These are phyloP conservation scores for Lithospermum erythrorhizon DNA, from an alignment of 257 asterid genomes.

Conservation along the genomic window DNA sequence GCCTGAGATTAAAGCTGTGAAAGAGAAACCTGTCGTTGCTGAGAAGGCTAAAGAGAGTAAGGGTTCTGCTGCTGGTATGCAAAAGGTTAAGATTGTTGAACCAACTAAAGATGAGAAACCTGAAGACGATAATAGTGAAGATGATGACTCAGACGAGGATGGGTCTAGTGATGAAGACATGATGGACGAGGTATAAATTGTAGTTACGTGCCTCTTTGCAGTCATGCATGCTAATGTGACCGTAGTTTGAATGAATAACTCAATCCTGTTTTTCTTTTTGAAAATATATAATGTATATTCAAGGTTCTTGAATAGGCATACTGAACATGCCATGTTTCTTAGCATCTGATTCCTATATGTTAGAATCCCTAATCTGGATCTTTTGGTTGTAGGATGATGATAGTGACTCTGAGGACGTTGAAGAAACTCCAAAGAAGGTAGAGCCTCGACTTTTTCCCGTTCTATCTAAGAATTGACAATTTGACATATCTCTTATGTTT, in stretches of 20 bases:
- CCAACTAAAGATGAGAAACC: slow-evolving; percentile 20
- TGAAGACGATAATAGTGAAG: slow-evolving; percentile 30
- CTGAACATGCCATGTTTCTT: background rate
- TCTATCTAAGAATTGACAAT: background rate
- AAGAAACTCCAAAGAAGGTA: slow-evolving; percentile 89
- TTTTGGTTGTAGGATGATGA: slow-evolving; percentile 29
- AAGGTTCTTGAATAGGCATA: background rate
- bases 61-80: slow-evolving; percentile 40
- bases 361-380: background rate
- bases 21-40: slow-evolving; percentile 38
- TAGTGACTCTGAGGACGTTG: slow-evolving; percentile 35
- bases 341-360: background rate
- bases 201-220: background rate
- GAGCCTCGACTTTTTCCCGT: background rate
- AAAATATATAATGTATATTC: background rate
- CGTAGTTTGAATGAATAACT: background rate
- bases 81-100: slow-evolving; percentile 51
- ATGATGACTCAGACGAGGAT: slow-evolving; percentile 28
- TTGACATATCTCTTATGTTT: background rate
- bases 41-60: slow-evolving; percentile 30
- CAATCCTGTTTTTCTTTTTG: background rate
- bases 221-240: slow-evolving; percentile 1
- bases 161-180: slow-evolving; percentile 21
- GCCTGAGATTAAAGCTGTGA: slow-evolving; percentile 26
- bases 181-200: slow-evolving; percentile 14